phyloP scores from a whole-genome alignment of 176 grass and related monocot genomes.

The Pontederia crassipes region DNA sequence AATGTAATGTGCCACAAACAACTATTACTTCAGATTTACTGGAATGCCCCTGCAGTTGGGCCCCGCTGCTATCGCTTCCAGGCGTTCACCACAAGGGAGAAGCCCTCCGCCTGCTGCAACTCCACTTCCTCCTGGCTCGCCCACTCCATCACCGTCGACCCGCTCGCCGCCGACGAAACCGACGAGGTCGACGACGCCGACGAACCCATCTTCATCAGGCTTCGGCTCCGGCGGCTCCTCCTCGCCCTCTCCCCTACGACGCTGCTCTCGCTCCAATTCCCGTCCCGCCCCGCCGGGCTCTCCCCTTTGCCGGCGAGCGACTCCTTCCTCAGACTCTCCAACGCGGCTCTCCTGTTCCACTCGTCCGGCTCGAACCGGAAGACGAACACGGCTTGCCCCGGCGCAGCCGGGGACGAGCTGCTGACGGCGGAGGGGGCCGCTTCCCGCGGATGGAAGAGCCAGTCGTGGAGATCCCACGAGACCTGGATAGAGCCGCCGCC shows the following conservation, averaged over 20 bases:
- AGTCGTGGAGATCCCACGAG: conserved; percentile 18
- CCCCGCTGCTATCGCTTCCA: conserved; percentile 42
- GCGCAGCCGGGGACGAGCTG: neutral
- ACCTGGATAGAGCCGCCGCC: neutral
- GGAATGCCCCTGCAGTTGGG: no score
- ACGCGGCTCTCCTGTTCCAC: neutral
- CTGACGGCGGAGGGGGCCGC: neutral
- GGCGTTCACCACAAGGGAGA: conserved; percentile 72
- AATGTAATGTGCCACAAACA: neutral
- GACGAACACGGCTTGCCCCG: conserved; percentile 9
- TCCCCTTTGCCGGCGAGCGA: neutral
- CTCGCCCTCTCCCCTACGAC: conserved; percentile 19
- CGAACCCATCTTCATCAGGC: conserved; percentile 45
- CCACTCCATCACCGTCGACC: conserved; percentile 82
- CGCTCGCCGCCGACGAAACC: conserved; percentile 44
- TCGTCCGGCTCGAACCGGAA: conserved; percentile 1
- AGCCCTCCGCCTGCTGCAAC: conserved; percentile 48
- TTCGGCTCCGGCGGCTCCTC: conserved; percentile 20
- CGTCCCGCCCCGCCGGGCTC: neutral
- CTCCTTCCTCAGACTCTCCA: neutral
- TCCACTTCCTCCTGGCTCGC: conserved; percentile 65
- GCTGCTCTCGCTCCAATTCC: conserved; percentile 12
- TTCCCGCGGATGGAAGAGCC: conserved; percentile 3
- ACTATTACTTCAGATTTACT: no score
- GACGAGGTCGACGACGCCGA: conserved; percentile 61